phyloP scores from a whole-genome alignment of 768 basidiomycete genomes.

The Pisolithus tinctorius region DNA sequence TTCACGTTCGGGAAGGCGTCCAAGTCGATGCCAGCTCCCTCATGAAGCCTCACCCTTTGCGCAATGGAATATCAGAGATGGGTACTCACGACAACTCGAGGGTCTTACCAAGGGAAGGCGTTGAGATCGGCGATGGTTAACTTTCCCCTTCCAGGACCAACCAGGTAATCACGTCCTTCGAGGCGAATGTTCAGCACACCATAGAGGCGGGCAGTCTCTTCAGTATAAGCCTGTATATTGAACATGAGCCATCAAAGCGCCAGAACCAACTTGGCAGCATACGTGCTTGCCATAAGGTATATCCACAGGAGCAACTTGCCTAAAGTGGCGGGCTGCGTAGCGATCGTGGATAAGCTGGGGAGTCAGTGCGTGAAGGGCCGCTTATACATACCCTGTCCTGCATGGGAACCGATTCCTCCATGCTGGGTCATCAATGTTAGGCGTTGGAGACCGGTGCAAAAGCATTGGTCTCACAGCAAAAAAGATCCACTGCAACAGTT shows the following conservation, averaged over 20 bases:
- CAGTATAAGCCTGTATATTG: conserved; percentile 52
- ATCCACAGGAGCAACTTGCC: conserved; percentile 54
- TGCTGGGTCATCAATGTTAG: conserved; percentile 37
- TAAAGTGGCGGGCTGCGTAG: conserved; percentile 61
- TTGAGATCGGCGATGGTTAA: conserved; percentile 72
- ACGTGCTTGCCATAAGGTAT: conserved; percentile 68
- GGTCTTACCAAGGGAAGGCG: conserved; percentile 49
- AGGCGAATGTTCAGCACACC: conserved; percentile 78
- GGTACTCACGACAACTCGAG: neutral
- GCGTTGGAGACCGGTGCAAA: neutral
- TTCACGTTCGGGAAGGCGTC: conserved; percentile 61
- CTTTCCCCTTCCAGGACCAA: conserved; percentile 64
- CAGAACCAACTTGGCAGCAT: conserved; percentile 9
- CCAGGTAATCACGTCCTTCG: conserved; percentile 69
- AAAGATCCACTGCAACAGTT: conserved; percentile 83
- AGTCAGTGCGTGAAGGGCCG: neutral
- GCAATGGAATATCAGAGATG: neutral
- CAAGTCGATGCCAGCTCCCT: conserved; percentile 46
- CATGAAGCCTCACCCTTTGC: conserved; percentile 48
- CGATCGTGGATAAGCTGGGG: neutral
- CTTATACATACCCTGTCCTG: conserved; percentile 53
- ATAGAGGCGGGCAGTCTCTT: conserved; percentile 80
- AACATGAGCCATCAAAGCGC: neutral
- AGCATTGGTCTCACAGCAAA: conserved; percentile 47
- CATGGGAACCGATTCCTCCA: conserved; percentile 83